Base-by-base conservation (phyloP, 169 alveolate species). In the Babesia caballi region DNA sequence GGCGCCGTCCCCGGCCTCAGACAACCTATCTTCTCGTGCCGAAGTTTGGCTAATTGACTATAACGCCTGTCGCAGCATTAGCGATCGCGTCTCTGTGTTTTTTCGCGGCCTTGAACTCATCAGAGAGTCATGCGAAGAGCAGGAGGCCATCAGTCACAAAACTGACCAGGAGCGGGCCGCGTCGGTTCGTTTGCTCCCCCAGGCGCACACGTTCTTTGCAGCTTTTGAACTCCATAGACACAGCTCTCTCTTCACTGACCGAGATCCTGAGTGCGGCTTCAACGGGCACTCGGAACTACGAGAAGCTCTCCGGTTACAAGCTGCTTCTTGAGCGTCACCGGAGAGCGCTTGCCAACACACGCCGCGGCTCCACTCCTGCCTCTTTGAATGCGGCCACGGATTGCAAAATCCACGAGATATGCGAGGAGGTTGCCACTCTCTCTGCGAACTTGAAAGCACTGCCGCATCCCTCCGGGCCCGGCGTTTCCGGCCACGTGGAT, bases 221-320 rank as follows among this genome's bases (percentile, higher is more conserved):
- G 66, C 36, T 76, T 40, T 23, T 49, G 51, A 65, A 65, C 7
- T 47, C 30, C 17, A 76, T 76, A 5, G 67, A 42, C 15, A 23
- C 36, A 7, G 59, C 74, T 11, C 50, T 76, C n/a, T 36, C 44
- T 14, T 46, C 44, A 9, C 33, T 76, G 47, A 23, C 25, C 23
- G 44, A n/a, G 21, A 28, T 76, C 33, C 36, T 76, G 17, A 54
- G 56, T 8, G 42, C 54, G 17, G 78, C 80, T 2, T 61, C 85
- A n/a, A 35, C 85, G 11, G 47, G 56, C 15, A 76, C 85, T 17
- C 56, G 52, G 12, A 66, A 54, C 17, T 50, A 67, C 60, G 21
- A 27, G 23, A 66, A 36, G 60, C 54, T 57, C 46, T 12, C 44
- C 12, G 73, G 53, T 4, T 53, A 60, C 70, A 33, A 60, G 42